Conservation (phyloP, 108 stramenopile genomes). For the Conticribra weissflogii region DNA sequence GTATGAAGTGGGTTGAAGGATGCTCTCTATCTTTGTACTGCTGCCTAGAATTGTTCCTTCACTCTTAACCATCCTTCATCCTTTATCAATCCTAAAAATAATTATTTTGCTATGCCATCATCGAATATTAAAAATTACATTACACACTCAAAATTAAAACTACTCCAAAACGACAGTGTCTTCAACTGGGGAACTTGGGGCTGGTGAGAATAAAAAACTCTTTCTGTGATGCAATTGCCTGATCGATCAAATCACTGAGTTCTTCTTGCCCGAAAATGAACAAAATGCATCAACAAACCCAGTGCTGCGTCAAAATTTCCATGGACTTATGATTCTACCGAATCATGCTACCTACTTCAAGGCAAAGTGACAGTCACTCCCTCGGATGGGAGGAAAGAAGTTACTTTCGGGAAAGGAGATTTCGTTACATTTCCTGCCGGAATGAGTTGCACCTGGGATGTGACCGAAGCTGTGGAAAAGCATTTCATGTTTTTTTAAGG, state of each 20-base stretch:
- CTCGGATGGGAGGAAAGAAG: conserved; percentile 62
- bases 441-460: conserved; percentile 86
- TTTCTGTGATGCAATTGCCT: too few species aligned
- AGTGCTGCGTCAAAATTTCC: conserved; percentile 68
- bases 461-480: conserved; percentile 70
- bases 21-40: too few species aligned
- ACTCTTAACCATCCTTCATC: too few species aligned
- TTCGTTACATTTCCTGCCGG: conserved; percentile 80
- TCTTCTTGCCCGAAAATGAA: background rate
- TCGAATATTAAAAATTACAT: too few species aligned
- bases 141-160: background rate
- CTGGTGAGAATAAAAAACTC: conserved; percentile 32
- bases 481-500: conserved; percentile 70
- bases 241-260: too few species aligned
- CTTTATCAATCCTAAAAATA: too few species aligned
- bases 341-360: conserved; percentile 67
- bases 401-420: conserved; percentile 71
- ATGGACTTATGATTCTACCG: conserved; percentile 74
- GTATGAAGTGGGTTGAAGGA: too few species aligned
- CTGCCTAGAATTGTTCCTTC: too few species aligned
- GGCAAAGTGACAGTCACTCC: conserved; percentile 82
- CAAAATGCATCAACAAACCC: too few species aligned
- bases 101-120: too few species aligned
- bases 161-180: conserved; percentile 4
- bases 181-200: conserved; percentile 76